These are phyloP conservation scores for Aciculoconidium aculeatum DNA, from an alignment of 805 yeast genomes.

Conservation along the genomic window DNA sequence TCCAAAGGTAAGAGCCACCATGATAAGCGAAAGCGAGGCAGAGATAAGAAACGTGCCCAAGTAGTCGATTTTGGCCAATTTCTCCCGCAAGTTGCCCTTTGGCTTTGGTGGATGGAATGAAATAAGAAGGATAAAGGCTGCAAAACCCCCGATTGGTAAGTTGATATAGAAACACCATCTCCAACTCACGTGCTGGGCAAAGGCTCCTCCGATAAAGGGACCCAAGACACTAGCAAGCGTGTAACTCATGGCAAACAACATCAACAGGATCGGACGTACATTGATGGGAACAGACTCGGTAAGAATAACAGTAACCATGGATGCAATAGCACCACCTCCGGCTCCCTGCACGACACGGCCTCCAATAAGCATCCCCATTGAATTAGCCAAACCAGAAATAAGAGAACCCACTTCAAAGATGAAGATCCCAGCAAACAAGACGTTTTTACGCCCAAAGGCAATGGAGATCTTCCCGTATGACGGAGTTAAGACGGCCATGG, in stretches of 20 bases:
- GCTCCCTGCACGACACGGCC: constrained; percentile 67
- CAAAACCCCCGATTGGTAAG: constrained; percentile 18
- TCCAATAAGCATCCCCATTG: constrained; percentile 57
- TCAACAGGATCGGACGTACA: constrained; percentile 13
- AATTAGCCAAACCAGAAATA: constrained; percentile 45
- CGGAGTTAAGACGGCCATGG: constrained; percentile 49
- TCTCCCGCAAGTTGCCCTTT: constrained; percentile 10
- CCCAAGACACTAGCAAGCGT: constrained; percentile 18
- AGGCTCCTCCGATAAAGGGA: constrained; percentile 22
- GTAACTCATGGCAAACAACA: constrained; percentile 13
- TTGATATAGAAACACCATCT: constrained; percentile 22
- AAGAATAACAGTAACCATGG: constrained; percentile 48
- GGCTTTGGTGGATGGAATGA: constrained; percentile 19
- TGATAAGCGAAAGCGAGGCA: constrained; percentile 12
- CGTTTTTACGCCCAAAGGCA: constrained; percentile 50
- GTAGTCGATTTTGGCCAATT: constrained; percentile 13
- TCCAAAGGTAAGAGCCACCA: constrained; percentile 17
- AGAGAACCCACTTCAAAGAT: constrained; percentile 60
- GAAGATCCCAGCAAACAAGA: constrained; percentile 41
- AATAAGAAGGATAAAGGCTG: constrained; percentile 11
- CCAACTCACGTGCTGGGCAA: constrained; percentile 17
- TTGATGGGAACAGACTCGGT: constrained; percentile 48
- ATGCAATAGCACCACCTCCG: constrained; percentile 65
- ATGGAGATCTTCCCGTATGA: constrained; percentile 54
- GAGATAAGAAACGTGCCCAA: constrained; percentile 15